Evolutionary conservation across 192 early-diverging fungal genomes (phyloP).

Genomic region (Haplosporangium gracile): DNA sequence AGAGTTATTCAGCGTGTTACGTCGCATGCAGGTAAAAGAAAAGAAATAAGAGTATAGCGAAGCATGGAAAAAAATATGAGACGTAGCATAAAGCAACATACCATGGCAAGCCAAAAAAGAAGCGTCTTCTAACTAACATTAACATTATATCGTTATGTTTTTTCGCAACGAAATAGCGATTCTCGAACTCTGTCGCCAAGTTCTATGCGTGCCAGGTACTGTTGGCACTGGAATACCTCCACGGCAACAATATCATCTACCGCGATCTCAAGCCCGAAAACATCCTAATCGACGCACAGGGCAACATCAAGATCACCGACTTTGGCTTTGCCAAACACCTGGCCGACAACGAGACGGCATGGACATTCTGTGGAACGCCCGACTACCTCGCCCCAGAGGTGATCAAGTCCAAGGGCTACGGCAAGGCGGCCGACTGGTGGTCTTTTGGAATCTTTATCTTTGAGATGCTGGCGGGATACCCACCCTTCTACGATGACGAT

Average conservation of each 20-base stretch:
- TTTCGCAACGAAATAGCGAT: constrained; percentile 58
- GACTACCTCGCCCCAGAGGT: constrained; percentile 81
- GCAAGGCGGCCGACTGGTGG: constrained; percentile 79
- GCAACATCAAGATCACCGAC: constrained; percentile 88
- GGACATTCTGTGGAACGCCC: constrained; percentile 90
- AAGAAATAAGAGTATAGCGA: not conserved
- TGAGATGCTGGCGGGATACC: constrained; percentile 81
- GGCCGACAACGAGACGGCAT: constrained; percentile 78
- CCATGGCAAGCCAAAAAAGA: constrained; percentile 17
- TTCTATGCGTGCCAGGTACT: constrained; percentile 85
- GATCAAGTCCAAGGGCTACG: constrained; percentile 78
- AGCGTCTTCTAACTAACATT: not conserved
- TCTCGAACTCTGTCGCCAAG: constrained; percentile 78
- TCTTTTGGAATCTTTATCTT: constrained; percentile 75
- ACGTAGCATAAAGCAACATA: not conserved
- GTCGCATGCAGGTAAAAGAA: constrained; percentile 81
- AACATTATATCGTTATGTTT: not conserved
- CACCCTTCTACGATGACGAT: constrained; percentile 81
- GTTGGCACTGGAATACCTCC: constrained; percentile 84
- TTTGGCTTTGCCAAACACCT: constrained; percentile 90
- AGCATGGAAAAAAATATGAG: not conserved
- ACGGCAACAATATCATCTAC: constrained; percentile 81
- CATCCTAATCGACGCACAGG: constrained; percentile 79
- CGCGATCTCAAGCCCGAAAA: constrained; percentile 90
- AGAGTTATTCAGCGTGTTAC: constrained; percentile 85